These are phyloP conservation scores for Ophiosphaerella korrae DNA, from an alignment of 2,329 filamentous ascomycete genomes.

Conservation along the genomic window DNA sequence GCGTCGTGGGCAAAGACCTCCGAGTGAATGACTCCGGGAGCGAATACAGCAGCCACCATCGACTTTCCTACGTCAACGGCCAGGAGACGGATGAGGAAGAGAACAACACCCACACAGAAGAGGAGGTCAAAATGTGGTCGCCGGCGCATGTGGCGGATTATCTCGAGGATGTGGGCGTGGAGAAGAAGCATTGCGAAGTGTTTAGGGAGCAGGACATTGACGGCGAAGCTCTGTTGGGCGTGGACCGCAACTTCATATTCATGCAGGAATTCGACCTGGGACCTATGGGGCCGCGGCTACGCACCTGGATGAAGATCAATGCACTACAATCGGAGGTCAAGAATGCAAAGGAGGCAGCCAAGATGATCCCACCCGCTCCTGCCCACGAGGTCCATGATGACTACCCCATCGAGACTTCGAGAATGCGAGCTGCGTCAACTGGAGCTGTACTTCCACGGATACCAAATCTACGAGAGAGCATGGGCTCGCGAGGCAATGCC, in stretches of 20 bases:
- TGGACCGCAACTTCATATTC: slow-evolving; percentile 94
- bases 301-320: slow-evolving; percentile 98
- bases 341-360: slow-evolving; percentile 52
- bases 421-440: slow-evolving; percentile 54
- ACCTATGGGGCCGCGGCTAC: slow-evolving; percentile 83
- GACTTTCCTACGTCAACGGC: slow-evolving; percentile 89
- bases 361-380: slow-evolving; percentile 43
- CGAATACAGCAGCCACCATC: slow-evolving; percentile 84
- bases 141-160: slow-evolving; percentile 86
- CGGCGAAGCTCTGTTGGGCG: slow-evolving; percentile 88
- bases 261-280: slow-evolving; percentile 95
- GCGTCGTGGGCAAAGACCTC: slow-evolving; percentile 58
- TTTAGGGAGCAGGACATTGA: slow-evolving; percentile 96
- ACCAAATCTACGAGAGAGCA: slow-evolving; percentile 42
- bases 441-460: slow-evolving; percentile 47
- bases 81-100: slow-evolving; percentile 96
- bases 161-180: slow-evolving; percentile 81
- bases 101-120: slow-evolving; percentile 68
- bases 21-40: slow-evolving; percentile 77
- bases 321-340: slow-evolving; percentile 85
- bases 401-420: slow-evolving; percentile 47
- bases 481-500: slow-evolving; percentile 31
- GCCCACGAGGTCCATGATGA: slow-evolving; percentile 31
- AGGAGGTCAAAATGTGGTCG: slow-evolving; percentile 80
- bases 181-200: slow-evolving; percentile 88